phyloP scores from a whole-genome alignment of 306 rosid species.

The Arachis stenosperma region DNA sequence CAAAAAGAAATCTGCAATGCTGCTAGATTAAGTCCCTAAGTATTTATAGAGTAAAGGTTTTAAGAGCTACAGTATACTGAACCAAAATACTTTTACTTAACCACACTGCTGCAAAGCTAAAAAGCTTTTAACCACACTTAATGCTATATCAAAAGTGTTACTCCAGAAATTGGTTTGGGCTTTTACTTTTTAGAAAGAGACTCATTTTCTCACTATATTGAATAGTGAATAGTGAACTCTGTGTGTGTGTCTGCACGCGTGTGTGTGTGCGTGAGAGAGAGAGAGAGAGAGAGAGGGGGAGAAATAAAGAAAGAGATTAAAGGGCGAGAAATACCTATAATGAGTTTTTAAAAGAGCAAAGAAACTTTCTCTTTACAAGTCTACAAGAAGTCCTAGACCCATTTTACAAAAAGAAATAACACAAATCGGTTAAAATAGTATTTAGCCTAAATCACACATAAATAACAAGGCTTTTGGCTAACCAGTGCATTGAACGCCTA shows the following conservation, averaged over 20 bases:
- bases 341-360: conserved; percentile 78
- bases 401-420: conserved; percentile 3
- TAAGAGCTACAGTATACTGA: conserved; percentile 7
- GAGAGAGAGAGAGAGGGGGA: too few species aligned
- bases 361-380: conserved; percentile 76
- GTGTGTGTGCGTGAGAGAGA: too few species aligned
- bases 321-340: conserved; percentile 54
- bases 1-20: conserved; percentile 20
- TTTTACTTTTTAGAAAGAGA: conserved; percentile 15
- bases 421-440: conserved; percentile 4
- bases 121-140: not conserved
- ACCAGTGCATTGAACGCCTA: too few species aligned
- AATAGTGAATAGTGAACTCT: not conserved
- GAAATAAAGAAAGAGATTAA: too few species aligned
- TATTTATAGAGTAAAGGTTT: conserved; percentile 9
- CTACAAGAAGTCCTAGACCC: conserved; percentile 70
- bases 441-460: conserved; percentile 5
- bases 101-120: conserved; percentile 9
- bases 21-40: conserved; percentile 18
- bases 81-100: conserved; percentile 10
- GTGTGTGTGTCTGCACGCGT: too few species aligned
- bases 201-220: conserved; percentile 27
- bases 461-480: conserved; percentile 11
- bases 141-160: conserved; percentile 20
- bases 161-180: not conserved